Evolutionary conservation across 495 filamentous ascomycete species (phyloP), one percentile per base, ranked within the genome.

Genomic region (Thermothielavioides terrestris): DNA sequence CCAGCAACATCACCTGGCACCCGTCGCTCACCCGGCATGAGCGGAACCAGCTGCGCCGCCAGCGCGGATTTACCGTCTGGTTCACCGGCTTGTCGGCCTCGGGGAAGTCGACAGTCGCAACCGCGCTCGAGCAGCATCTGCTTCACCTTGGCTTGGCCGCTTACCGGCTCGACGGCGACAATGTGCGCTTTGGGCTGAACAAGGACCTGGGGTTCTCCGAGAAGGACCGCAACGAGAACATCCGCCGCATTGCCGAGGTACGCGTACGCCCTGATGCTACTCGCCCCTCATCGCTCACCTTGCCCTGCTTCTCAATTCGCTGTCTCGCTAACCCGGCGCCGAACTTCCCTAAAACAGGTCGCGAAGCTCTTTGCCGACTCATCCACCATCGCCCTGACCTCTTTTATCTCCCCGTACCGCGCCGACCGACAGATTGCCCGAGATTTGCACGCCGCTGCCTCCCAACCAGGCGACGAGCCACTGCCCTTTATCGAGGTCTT

Each of bases 1-100:
- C 23, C 42, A 98, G 92, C 55, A 98, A 98, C 79, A 95, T 98
- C 68, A 97, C 92, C 71, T 97, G 86, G 89, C 92, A 98, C 78
- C 79, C 88, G 32, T 83, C 83, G 58, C 82, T 98, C 58, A 87
- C 88, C 42, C 88, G 87, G 64, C 64, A 68, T 55, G 90, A 97
- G 78, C 89, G 92, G 70, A 83, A 79, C 71, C 58, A 68, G 41
- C 72, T 85, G 60, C 86, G 88, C 67, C 79, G 81, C 60, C 94
- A 98, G 71, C 76, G 79, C 32, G 92, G 92, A 58, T 85, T 92
- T 66, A 98, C 92, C 38, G 82, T 98, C 66, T 98, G 92, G 92
- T 86, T 98, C 67, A 98, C 92, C 6, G 92, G 92, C 22, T 83
- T 98, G 37, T 91, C 85, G 17, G 92, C 91, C 46, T 94, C 88